Conservation (phyloP, 345 rosid species). For the Salix caprea region DNA sequence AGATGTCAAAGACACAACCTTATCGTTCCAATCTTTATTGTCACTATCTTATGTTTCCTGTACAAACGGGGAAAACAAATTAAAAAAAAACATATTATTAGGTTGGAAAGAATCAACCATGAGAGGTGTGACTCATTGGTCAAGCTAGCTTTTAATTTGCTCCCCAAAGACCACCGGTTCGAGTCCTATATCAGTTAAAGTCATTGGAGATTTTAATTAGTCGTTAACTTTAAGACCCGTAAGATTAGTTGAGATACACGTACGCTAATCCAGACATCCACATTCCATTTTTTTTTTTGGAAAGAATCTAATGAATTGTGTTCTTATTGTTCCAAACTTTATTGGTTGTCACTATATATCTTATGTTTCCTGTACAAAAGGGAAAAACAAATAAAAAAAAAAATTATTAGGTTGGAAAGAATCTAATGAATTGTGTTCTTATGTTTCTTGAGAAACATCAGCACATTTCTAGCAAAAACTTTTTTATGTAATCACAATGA, state of each 20-base stretch:
- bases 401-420: background rate
- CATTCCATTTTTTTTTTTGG: too few species aligned
- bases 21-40: conserved; percentile 23
- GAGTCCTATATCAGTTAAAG: too few species aligned
- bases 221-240: too few species aligned
- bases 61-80: background rate
- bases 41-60: conserved; percentile 45
- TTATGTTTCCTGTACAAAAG: conserved; percentile 41
- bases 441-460: background rate
- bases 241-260: too few species aligned
- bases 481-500: background rate
- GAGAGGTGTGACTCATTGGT: too few species aligned
- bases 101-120: too few species aligned
- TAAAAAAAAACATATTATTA: too few species aligned
- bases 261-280: accelerated
- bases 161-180: too few species aligned
- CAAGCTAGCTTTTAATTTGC: too few species aligned
- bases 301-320: too few species aligned
- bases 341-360: conserved; percentile 15
- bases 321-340: conserved; percentile 24
- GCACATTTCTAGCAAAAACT: background rate
- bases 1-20: conserved; percentile 43
- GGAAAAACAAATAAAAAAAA: background rate
- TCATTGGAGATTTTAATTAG: too few species aligned
- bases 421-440: background rate